Base-by-base conservation (phyloP, 2,329 filamentous ascomycete species). In the Aspergillus calidoustus region DNA sequence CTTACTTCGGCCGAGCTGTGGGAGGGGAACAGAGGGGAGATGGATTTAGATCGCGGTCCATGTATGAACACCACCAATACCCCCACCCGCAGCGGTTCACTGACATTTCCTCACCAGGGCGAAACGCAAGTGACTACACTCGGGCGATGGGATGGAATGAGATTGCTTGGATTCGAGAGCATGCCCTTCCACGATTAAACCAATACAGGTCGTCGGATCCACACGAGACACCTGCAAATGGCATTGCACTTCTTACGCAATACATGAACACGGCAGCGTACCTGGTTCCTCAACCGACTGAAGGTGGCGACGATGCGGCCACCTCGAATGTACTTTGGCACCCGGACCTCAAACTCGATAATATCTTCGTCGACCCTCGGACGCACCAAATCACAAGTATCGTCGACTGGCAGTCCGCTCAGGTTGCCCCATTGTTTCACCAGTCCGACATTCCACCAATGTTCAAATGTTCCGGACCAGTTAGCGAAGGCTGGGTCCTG, bases 1-100 rank as follows among this genome's bases (percentile, higher is more conserved):
- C 54, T 74, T 7, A 69, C 69, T 13, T 58, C 50, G 2, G 22
- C 57, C 1, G 67, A 68, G 22, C 60, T 73, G 19, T 75, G 70
- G 69, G 54, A 23, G 8, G 62, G 54, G 9, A 50, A 31, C 38
- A 68, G 68, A 52, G 57, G 41, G 25, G 55, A 66, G 7, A 73
- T 76, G 66, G 48, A 64, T 19, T 62, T 73, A 22, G 69, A 73
- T 62, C 63, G 70, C 53, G 72, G 73, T 2, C 71, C 72, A 49
- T 75, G 71, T 75, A 51, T 66, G 73, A 62, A 3, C 23, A 23
- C 34, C 31, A 23, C 13, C 30, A 49, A 23, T 30, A 4, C 2
- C 25, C 6, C 25, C 4, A 28, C 6, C 25, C 25, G 6, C 4
- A 7, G 25, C 6, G 4, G 25, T 28, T 28, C 25, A 7, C 25